Evolutionary conservation across 1,139 yeast species (phyloP).

Genomic region (Saccharomyces pastorianus): DNA sequence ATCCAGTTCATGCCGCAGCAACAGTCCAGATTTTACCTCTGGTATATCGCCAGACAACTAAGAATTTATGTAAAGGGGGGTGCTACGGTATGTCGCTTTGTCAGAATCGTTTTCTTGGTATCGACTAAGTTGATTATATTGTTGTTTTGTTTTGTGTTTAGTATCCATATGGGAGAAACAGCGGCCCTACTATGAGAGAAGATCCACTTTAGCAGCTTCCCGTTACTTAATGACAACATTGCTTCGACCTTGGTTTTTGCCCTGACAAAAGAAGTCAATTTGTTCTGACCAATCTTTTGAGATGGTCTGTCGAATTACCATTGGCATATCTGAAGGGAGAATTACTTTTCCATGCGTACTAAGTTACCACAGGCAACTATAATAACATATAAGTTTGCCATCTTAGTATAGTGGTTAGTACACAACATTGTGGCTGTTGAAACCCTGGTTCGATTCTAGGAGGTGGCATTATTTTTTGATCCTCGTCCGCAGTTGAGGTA

Average conservation of each 20-base stretch:
- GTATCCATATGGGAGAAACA: not conserved
- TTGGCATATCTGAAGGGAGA: not conserved
- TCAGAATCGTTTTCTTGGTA: not conserved
- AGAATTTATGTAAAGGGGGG: no score
- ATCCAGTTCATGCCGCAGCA: not conserved
- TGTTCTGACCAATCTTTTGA: not conserved
- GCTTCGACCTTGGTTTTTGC: not conserved
- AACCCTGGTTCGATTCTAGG: not conserved
- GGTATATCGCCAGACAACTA: no score
- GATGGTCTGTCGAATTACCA: not conserved
- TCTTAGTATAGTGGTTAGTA: slow-evolving; percentile 3
- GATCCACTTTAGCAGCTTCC: not conserved
- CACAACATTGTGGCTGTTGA: slow-evolving; percentile 2
- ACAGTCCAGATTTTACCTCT: not conserved
- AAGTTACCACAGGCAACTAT: no score
- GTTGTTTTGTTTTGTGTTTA: not conserved
- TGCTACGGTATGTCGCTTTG: not conserved
- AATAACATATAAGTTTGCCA: not conserved
- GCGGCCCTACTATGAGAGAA: not conserved
- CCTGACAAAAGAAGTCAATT: not conserved
- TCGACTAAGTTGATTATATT: not conserved
- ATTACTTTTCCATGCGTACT: no score
- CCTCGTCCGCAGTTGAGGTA: no score
- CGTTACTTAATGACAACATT: not conserved
- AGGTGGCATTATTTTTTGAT: slow-evolving; percentile 1